phyloP scores from a whole-genome alignment of 1,139 yeast species.

The Komagataea norvegica region DNA sequence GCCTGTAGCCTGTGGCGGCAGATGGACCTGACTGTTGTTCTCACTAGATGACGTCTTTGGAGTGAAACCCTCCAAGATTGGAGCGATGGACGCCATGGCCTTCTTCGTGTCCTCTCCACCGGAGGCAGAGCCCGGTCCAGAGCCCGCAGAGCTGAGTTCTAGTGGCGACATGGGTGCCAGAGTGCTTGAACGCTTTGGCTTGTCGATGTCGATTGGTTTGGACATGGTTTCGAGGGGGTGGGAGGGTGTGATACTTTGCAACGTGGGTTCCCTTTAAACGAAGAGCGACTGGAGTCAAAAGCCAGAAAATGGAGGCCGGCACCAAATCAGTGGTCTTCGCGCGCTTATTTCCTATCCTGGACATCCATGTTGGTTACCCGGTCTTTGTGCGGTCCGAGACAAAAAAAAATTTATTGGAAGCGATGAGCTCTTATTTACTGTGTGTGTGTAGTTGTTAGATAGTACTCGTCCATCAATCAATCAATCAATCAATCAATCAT shows the following conservation, averaged over 20 bases:
- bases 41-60: constrained; percentile 70
- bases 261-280: background rate
- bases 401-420: background rate
- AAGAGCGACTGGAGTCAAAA: background rate
- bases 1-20: constrained; percentile 30
- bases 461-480: too few relatives aligned
- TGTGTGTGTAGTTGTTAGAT: too few relatives aligned
- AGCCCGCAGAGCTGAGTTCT: constrained; percentile 21
- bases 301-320: background rate
- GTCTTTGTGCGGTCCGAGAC: background rate
- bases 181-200: constrained; percentile 8
- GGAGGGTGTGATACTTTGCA: background rate
- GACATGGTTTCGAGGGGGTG: too few relatives aligned
- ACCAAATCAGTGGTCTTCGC: too few relatives aligned
- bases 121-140: constrained; percentile 13
- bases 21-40: constrained; percentile 32
- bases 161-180: constrained; percentile 30
- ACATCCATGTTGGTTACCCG: constrained; percentile 6
- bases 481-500: too few relatives aligned
- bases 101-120: constrained; percentile 33
- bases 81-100: constrained; percentile 77
- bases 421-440: too few relatives aligned
- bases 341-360: constrained; percentile 5
- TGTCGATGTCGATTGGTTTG: constrained; percentile 20
- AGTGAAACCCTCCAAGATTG: constrained; percentile 63